A percentile compares a stretch with the other conserved stretches of the same genome.
Evolutionary conservation across 805 yeast species (phyloP).

Genomic region (Metschnikowia amazonensis): DNA sequence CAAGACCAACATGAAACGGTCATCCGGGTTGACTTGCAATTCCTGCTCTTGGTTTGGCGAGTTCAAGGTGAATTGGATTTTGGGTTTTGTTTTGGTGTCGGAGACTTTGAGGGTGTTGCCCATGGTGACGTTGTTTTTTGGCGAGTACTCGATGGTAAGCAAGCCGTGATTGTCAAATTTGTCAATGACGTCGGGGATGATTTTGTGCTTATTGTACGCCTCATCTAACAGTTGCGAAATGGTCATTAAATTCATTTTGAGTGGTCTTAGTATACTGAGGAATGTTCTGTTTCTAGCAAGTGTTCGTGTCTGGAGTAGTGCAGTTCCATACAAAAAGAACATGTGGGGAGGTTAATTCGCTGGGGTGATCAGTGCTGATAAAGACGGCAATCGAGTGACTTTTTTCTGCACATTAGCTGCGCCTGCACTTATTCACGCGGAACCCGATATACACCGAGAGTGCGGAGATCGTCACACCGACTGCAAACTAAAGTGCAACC

Average conservation of each 20-base stretch:
- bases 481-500: not conserved
- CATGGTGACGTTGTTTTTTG: conserved; percentile 64
- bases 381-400: conserved; percentile 11
- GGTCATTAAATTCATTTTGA: conserved; percentile 44
- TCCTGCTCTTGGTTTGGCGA: conserved; percentile 42
- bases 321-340: conserved; percentile 16
- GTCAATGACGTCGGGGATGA: conserved; percentile 52
- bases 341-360: conserved; percentile 4
- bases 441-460: conserved; percentile 10
- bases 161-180: conserved; percentile 50
- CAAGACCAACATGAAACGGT: conserved; percentile 66
- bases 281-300: not conserved
- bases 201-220: conserved; percentile 44
- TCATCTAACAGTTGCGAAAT: conserved; percentile 55
- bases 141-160: conserved; percentile 55
- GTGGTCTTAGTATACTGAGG: conserved; percentile 3
- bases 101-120: conserved; percentile 68
- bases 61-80: conserved; percentile 60
- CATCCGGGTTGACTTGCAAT: conserved; percentile 40
- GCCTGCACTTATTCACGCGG: conserved; percentile 4
- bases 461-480: conserved; percentile 5
- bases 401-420: conserved; percentile 11
- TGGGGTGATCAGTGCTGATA: conserved; percentile 1
- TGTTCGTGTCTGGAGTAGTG: conserved; percentile 3
- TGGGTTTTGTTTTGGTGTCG: conserved; percentile 67